A percentile compares a stretch with the other conserved stretches of the same genome.
phyloP scores from a whole-genome alignment of 2,329 filamentous ascomycete genomes.

The Epichloe typhina region DNA sequence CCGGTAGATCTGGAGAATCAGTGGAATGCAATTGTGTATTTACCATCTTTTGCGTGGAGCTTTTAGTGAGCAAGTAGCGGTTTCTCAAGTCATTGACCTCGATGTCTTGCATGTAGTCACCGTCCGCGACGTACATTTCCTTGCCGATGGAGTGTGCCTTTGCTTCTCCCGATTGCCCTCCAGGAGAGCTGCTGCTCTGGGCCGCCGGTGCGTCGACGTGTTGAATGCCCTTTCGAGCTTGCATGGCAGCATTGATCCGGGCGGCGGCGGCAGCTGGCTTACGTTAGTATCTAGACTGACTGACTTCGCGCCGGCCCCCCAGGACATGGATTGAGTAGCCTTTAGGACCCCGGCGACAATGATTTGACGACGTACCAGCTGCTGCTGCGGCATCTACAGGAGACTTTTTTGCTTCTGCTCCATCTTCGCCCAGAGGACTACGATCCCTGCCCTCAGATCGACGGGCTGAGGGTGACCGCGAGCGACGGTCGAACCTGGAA shows the following conservation, averaged over 20 bases:
- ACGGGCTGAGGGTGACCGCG: conserved; percentile 62
- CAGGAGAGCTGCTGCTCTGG: conserved; percentile 18
- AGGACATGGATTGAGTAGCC: not conserved
- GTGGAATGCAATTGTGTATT: conserved; percentile 44
- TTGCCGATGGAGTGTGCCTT: conserved; percentile 7
- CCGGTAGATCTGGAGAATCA: conserved; percentile 24
- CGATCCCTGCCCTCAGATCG: conserved; percentile 65
- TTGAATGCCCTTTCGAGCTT: conserved; percentile 79
- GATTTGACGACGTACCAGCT: conserved; percentile 44
- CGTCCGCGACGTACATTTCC: conserved; percentile 88
- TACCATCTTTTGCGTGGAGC: conserved; percentile 99
- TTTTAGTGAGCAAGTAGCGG: conserved; percentile 92
- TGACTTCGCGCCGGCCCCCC: conserved; percentile 4
- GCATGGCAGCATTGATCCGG: conserved; percentile 69
- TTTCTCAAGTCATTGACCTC: conserved; percentile 97
- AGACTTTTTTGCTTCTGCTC: conserved; percentile 36
- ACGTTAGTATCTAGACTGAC: conserved; percentile 10
- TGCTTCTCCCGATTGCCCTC: conserved; percentile 4
- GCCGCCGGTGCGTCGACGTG: conserved; percentile 83
- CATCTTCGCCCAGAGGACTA: conserved; percentile 52
- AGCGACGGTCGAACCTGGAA: conserved; percentile 85
- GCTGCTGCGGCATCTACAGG: conserved; percentile 60
- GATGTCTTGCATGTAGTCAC: conserved; percentile 97
- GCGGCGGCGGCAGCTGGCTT: conserved; percentile 72
- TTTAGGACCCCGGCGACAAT: not conserved